phyloP scores from a whole-genome alignment of 192 early-diverging fungal species.

The Backusella mclennaniae region DNA sequence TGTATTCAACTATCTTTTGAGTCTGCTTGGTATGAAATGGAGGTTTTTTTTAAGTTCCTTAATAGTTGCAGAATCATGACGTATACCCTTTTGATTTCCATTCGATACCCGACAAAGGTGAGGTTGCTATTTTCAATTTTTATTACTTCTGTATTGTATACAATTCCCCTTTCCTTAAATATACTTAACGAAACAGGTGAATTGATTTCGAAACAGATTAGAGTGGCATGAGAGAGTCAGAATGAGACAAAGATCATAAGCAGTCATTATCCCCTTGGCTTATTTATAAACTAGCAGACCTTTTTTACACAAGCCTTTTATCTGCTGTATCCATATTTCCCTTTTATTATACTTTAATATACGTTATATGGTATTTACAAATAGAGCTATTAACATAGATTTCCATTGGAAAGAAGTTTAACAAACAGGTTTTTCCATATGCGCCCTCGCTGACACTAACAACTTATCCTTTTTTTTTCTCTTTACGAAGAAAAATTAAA shows the following conservation, averaged over 20 bases:
- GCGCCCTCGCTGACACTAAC: conserved; percentile 93
- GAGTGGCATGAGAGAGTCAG: conserved; percentile 87
- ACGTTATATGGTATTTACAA: conserved; percentile 90
- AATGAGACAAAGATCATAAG: conserved; percentile 86
- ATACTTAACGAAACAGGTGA: conserved; percentile 77
- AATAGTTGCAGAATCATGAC: conserved; percentile 74
- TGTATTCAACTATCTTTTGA: conserved; percentile 69
- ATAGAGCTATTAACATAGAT: conserved; percentile 43
- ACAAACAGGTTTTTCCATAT: conserved; percentile 87
- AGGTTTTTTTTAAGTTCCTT: conserved; percentile 70
- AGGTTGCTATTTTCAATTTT: conserved; percentile 13
- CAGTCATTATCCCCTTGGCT: conserved; percentile 96
- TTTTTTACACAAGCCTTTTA: neutral
- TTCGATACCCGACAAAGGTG: conserved; percentile 83
- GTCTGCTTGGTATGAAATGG: conserved; percentile 77
- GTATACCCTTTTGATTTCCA: conserved; percentile 85
- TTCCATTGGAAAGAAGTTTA: conserved; percentile 65
- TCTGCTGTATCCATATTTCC: conserved; percentile 85
- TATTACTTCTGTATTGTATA: neutral
- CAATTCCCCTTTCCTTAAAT: conserved; percentile 56
- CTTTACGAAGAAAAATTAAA: neutral
- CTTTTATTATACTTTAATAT: conserved; percentile 83
- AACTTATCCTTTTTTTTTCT: conserved; percentile 64
- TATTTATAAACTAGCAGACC: conserved; percentile 14
- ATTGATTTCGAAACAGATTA: conserved; percentile 90